Conservation (phyloP, 305 asterid genomes). For the Solanum aculeatissimum region DNA sequence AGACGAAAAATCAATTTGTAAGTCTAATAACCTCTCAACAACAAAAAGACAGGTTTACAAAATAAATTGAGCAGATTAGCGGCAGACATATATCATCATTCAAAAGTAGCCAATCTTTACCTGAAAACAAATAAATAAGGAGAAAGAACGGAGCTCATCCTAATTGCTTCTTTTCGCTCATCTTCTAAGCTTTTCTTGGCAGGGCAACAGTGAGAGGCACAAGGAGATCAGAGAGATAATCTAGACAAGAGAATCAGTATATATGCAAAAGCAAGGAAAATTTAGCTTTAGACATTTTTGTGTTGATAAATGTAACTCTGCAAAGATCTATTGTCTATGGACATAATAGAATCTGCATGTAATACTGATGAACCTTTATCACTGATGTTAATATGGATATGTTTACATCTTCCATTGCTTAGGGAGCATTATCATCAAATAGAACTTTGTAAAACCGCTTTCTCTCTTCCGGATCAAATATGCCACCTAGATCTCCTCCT, state of each 20-base stretch:
- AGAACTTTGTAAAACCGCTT: slow-evolving; percentile 64
- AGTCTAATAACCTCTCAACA: background rate
- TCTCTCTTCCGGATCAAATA: slow-evolving; percentile 83
- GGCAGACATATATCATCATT: background rate
- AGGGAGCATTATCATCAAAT: slow-evolving; percentile 47
- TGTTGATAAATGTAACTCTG: background rate
- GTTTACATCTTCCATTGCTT: background rate
- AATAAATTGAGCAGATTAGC: background rate
- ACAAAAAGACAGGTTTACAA: background rate
- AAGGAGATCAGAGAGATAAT: background rate
- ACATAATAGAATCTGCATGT: background rate
- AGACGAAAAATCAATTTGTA: background rate
- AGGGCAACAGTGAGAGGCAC: background rate
- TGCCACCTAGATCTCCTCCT: slow-evolving; percentile 68
- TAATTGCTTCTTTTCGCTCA: background rate
- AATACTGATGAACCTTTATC: background rate
- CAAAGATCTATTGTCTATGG: background rate
- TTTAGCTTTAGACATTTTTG: background rate
- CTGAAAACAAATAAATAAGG: background rate
- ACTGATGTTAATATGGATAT: background rate
- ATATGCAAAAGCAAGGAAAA: background rate
- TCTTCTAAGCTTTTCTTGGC: background rate
- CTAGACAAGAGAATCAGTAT: background rate
- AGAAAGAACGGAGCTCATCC: background rate
- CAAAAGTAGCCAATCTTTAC: background rate